Evolutionary conservation across 1,284 basidiomycete genomes (phyloP), one percentile per base, ranked within the genome.

Genomic region (Sanguinoderma infundibulare): DNA sequence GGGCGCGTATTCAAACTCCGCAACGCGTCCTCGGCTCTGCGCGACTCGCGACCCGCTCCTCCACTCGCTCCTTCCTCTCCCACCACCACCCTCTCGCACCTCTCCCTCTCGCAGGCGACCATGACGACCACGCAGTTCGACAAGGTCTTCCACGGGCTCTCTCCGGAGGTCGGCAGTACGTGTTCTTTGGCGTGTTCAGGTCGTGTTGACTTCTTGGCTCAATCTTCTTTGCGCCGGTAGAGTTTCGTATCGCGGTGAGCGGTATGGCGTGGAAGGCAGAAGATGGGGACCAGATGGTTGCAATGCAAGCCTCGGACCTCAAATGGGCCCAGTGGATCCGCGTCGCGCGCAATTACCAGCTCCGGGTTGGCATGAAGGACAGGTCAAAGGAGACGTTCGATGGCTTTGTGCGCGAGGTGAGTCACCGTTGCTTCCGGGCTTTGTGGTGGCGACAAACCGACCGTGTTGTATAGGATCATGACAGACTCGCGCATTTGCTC

Each of bases 221-320:
- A 63, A 61, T 24, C 30, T 53, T 30, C 26, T 62, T 61, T 53
- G 30, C 57, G 36, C 40, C 52, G 35, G 17, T 73, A 97, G 95
- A 96, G 79, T 86, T 98, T 59, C 92, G 96, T 69, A 85, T 98
- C 69, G 95, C 94, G 22, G 73, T 83, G 28, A 92, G 89, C 69
- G 96, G 96, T 54, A 90, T 98, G 78, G 96, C 94, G 6, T 98
- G 96, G 96, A 97, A 91, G 70, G 88, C 86, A 53, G 85, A 87
- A 52, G 86, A 91, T 22, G 82, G 80, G 15, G 89, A 90, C 49
- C 75, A 79, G 3, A 84, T 89, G 50, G 83, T 83, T 10, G 90
- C 92, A 3, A 85, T 96, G 62, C 80, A 85, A 14, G 84, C 87
- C 0, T 78, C 77, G 17, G 91, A 95, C 66, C 91, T 98, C 65